Evolutionary conservation across 2,329 filamentous ascomycete genomes (phyloP).

Genomic region (Fusarium abutilonis): DNA sequence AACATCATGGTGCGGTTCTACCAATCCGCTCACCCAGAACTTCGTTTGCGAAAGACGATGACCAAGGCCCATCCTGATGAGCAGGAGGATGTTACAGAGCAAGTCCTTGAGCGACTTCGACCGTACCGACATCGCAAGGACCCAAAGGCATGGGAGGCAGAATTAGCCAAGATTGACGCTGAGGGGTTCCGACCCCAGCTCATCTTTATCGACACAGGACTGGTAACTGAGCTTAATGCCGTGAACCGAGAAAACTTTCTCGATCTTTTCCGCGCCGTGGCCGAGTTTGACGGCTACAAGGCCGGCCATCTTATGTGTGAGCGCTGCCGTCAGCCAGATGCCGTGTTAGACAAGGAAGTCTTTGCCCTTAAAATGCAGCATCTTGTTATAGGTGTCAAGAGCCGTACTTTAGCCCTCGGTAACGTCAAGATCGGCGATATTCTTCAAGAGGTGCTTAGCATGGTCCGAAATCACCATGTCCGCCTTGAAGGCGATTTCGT

Average conservation of each 20-base stretch:
- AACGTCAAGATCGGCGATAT: constrained; percentile 98
- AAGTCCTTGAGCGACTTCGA: constrained; percentile 81
- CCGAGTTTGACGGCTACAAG: constrained; percentile 96
- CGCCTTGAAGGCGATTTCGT: constrained; percentile 97
- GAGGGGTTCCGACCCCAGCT: constrained; percentile 94
- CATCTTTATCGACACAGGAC: constrained; percentile 95
- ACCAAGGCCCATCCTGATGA: constrained; percentile 55
- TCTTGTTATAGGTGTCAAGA: constrained; percentile 90
- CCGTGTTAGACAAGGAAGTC: constrained; percentile 86
- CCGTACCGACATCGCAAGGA: constrained; percentile 74
- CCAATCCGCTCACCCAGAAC: constrained; percentile 76
- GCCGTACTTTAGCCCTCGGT: constrained; percentile 86
- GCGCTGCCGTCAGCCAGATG: constrained; percentile 89
- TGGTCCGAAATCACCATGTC: constrained; percentile 94
- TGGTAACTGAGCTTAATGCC: constrained; percentile 92
- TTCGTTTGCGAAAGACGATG: constrained; percentile 53
- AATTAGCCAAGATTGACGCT: constrained; percentile 78
- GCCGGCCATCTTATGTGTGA: constrained; percentile 96
- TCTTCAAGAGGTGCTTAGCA: constrained; percentile 85
- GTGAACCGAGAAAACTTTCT: constrained; percentile 90
- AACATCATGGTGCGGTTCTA: constrained; percentile 99
- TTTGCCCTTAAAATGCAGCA: constrained; percentile 98
- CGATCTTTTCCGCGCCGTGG: constrained; percentile 93
- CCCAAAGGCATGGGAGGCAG: constrained; percentile 74
- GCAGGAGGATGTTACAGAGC: constrained; percentile 82